Evolutionary conservation across 2,329 filamentous ascomycete species (phyloP).

Genomic region (Fusarium albosuccineum): DNA sequence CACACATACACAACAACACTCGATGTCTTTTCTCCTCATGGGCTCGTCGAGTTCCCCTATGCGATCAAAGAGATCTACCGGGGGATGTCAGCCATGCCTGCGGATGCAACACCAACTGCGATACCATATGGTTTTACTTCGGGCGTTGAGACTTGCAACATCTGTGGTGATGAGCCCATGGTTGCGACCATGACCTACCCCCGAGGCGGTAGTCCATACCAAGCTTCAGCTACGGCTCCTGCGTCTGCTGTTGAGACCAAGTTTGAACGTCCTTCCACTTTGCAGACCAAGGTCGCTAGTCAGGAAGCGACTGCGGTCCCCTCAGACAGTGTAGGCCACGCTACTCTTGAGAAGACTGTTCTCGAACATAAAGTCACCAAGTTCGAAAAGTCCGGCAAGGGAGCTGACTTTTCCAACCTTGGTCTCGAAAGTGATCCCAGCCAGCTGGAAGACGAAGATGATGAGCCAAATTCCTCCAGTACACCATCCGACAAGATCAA

Average conservation of each 20-base stretch:
- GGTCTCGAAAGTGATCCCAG: constrained; percentile 9
- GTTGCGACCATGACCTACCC: constrained; percentile 45
- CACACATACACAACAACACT: constrained; percentile 44
- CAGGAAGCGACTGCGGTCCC: constrained; percentile 23
- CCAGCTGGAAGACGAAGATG: neutral
- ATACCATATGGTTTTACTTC: constrained; percentile 43
- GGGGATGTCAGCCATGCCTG: constrained; percentile 43
- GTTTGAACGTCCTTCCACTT: constrained; percentile 28
- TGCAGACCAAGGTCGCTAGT: constrained; percentile 27
- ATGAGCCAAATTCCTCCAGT: neutral
- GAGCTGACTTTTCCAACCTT: constrained; percentile 23
- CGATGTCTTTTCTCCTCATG: constrained; percentile 39
- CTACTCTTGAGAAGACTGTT: neutral
- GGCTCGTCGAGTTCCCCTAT: constrained; percentile 36
- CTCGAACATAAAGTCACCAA: constrained; percentile 32
- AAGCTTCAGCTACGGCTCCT: constrained; percentile 17
- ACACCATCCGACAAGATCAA: constrained; percentile 9
- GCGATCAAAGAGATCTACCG: constrained; percentile 44
- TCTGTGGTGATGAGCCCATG: constrained; percentile 41
- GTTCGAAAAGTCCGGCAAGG: constrained; percentile 3
- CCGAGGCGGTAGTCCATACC: constrained; percentile 40
- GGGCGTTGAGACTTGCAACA: constrained; percentile 33
- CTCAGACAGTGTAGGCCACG: constrained; percentile 5
- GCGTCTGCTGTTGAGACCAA: constrained; percentile 11
- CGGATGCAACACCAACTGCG: constrained; percentile 30